Base-by-base conservation (phyloP, 1,284 basidiomycete genomes). In the Boletus mariae region DNA sequence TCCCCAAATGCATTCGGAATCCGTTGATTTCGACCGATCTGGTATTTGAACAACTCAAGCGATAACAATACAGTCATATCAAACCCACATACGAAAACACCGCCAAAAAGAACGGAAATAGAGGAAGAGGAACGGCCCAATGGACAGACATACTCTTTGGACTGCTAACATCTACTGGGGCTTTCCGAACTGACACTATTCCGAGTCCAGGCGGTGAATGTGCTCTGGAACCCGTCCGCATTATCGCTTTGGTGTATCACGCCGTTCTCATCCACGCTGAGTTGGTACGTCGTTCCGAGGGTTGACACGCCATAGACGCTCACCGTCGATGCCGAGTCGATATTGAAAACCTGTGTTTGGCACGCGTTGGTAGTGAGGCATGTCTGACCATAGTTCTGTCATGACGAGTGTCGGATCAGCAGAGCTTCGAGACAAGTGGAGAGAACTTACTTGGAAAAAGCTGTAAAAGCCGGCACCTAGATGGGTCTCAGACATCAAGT, bases 401-500 rank as follows among this genome's bases (percentile, higher is more conserved):
- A 34, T 44, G 11, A 35, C 28, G 28, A 28, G 28, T 28, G 28
- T 28, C 28, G 28, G 28, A 3, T 28, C 28, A 28, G 28, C 28
- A 28, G 28, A 28, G 28, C 28, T 28, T 28, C 28, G 28, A 28
- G 6, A 28, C 28, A 17, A 1, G 2, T 7, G 4, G 20, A 20
- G 20, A 20, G 20, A 20, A 32, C 53, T 57, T 51, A 79, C 80
- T 52, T 71, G 60, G 75, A 77, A 87, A 73, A 88, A 88, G 65
- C 77, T 82, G 70, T 87, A 89, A 35, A 82, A 71, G 1, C 86
- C 85, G 37, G 81, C 83, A 59, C 85, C 80, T 82, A 4, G 40
- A 9, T n/a, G 29, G 2, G 5, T 29, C 6, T 29, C 8, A 29
- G 29, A 29, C 8, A 20, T 20, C 29, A 29, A 29, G 29, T 20